phyloP scores from a whole-genome alignment of 345 rosid species.

The Melaleuca quinquenervia region DNA sequence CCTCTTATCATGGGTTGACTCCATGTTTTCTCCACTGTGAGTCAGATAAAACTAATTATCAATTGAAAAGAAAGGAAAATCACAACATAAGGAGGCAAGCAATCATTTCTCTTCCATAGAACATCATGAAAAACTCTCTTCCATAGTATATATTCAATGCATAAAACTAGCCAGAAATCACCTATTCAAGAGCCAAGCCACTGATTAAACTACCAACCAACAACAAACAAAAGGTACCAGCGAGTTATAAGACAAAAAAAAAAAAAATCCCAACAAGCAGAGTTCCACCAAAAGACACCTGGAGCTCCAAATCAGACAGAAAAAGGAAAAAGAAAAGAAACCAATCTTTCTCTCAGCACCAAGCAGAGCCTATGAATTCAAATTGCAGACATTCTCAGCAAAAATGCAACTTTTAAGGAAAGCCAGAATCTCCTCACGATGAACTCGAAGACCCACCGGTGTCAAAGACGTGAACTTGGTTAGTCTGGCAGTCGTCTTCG shows the following conservation, averaged over 20 bases:
- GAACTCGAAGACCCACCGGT: conserved; percentile 36
- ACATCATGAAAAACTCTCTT: not conserved
- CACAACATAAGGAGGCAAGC: too few relatives aligned
- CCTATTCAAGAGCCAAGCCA: not conserved
- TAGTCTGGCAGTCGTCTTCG: conserved; percentile 79
- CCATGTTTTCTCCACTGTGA: conserved; percentile 73
- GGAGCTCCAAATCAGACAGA: not conserved
- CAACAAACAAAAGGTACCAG: not conserved
- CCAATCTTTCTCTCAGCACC: not conserved
- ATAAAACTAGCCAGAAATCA: not conserved
- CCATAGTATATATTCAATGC: not conserved
- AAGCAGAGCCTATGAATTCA: not conserved
- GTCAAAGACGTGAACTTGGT: conserved; percentile 87
- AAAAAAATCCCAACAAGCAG: not conserved
- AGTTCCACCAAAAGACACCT: not conserved
- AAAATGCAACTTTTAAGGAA: not conserved
- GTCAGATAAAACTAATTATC: not conserved
- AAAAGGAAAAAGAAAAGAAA: not conserved
- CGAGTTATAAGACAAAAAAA: too few relatives aligned
- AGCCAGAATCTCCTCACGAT: not conserved
- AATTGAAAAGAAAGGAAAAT: not conserved
- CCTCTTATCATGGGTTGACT: conserved; percentile 62
- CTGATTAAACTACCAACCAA: not conserved
- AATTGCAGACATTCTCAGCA: not conserved
- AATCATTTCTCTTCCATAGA: too few relatives aligned